Base-by-base conservation (phyloP, 768 basidiomycete species). In the Tephrocybe rancida region DNA sequence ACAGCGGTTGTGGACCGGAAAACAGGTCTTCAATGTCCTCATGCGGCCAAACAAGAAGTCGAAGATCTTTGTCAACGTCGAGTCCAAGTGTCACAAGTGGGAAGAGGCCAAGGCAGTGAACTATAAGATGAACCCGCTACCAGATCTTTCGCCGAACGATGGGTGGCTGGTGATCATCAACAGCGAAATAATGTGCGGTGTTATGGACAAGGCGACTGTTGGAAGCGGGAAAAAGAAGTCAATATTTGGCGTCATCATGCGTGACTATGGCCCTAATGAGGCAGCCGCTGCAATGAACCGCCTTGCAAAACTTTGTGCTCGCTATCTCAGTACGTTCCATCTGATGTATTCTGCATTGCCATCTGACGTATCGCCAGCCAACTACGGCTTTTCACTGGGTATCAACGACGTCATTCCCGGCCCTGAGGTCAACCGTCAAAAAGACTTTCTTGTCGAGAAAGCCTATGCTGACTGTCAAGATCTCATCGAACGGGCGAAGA, bases 171-270 rank as follows among this genome's bases (percentile, higher is more conserved):
- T 99, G 41, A 85, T 99, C 50, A 86, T 95, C 57, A 99, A 98
- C 68, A 94, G 91, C 65, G 95, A 99, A 71, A 93, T 99, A 62
- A 99, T 98, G 94, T 98, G 95, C 63, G 97, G 97, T 39, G 91
- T 94, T 14, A 96, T 98, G 87, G 97, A 99, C 75, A 99, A 99
- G 73, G 91, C 92, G 14, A 98, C 94, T 0, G 88, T 98, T 3
- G 97, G 97, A 49, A 90, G 92, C 61, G 97, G 97, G 48, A 99
- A 99, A 82, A 98, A 99, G 79, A 98, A 98, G 67, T 97, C 95
- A 2, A 93, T 99, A 38, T 99, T 98, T 65, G 96, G 96, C 58
- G 92, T 98, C 39, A 98, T 99, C 61, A 82, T 98, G 75, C 80
- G 96, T 52, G 97, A 99, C 70, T 98, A 97, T 68, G 97, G 97